A percentile compares a stretch with the other conserved stretches of the same genome.
These are phyloP conservation scores for Bacidia rubella DNA, from an alignment of 495 filamentous ascomycete genomes.

Conservation along the genomic window DNA sequence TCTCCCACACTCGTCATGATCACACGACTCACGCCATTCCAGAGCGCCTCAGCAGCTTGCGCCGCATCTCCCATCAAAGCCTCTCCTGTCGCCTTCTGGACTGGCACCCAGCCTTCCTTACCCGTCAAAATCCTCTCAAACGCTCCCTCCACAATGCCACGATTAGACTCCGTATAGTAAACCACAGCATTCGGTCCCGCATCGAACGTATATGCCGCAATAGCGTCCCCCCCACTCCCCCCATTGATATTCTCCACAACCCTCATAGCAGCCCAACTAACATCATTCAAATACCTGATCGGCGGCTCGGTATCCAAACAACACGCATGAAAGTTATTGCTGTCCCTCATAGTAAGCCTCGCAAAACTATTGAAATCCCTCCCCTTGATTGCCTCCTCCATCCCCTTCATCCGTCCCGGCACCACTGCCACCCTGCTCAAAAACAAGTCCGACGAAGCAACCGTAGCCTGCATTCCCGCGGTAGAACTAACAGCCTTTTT, in stretches of 20 bases:
- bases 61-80: slow-evolving; percentile 33
- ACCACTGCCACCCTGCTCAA: slow-evolving; percentile 60
- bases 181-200: slow-evolving; percentile 94
- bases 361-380: slow-evolving; percentile 80
- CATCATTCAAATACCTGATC: slow-evolving; percentile 97
- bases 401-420: slow-evolving; percentile 68
- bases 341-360: slow-evolving; percentile 85
- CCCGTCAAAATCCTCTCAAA: slow-evolving; percentile 57
- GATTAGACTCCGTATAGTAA: slow-evolving; percentile 75
- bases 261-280: slow-evolving; percentile 67
- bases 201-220: slow-evolving; percentile 95
- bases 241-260: slow-evolving; percentile 78
- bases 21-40: slow-evolving; percentile 69
- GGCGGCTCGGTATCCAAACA: slow-evolving; percentile 91
- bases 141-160: slow-evolving; percentile 52
- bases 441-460: slow-evolving; percentile 75
- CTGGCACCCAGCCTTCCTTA: slow-evolving; percentile 18
- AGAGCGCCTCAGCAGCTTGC: slow-evolving; percentile 34
- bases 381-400: slow-evolving; percentile 65
- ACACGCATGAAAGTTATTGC: slow-evolving; percentile 89
- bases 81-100: slow-evolving; percentile 34
- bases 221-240: slow-evolving; percentile 42
- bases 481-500: slow-evolving; percentile 93
- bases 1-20: slow-evolving; percentile 88
- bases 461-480: slow-evolving; percentile 91